A percentile compares a stretch with the other conserved stretches of the same genome.
Evolutionary conservation across 495 filamentous ascomycete genomes (phyloP).

Genomic region (Peziza echinospora): DNA sequence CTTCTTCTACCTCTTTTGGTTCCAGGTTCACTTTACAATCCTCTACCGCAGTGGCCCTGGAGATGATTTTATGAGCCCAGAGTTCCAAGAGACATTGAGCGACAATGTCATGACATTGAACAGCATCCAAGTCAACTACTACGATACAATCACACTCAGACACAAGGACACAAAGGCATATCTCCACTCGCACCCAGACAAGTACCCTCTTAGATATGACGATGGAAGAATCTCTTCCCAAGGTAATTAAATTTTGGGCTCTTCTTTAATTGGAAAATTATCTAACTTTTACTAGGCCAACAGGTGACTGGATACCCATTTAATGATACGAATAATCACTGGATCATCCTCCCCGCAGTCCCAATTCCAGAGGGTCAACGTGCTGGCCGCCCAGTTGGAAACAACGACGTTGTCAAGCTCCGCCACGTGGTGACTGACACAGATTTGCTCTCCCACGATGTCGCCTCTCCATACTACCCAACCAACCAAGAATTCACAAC

Average conservation of each 20-base stretch:
- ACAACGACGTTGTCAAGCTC: conserved; percentile 73
- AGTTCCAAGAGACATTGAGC: conserved; percentile 88
- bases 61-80: conserved; percentile 96
- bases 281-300: conserved; percentile 28
- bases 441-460: conserved; percentile 84
- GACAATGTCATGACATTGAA: conserved; percentile 83
- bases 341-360: conserved; percentile 64
- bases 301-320: conserved; percentile 95
- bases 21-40: conserved; percentile 94
- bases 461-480: conserved; percentile 89
- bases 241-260: too few relatives aligned
- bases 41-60: conserved; percentile 75
- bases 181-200: conserved; percentile 78
- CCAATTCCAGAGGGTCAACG: conserved; percentile 30
- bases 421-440: conserved; percentile 72
- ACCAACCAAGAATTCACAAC: conserved; percentile 98
- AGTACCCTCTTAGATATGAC: conserved; percentile 84
- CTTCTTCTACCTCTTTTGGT: conserved; percentile 98
- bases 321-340: conserved; percentile 97
- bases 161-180: conserved; percentile 97
- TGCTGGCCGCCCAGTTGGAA: conserved; percentile 43
- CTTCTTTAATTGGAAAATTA: background rate
- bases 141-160: conserved; percentile 63
- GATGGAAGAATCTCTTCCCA: conserved; percentile 95
- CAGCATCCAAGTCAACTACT: conserved; percentile 70